Percentiles rank a stretch among this genome's conserved stretches.
Conservation (phyloP, 441 rosid species). For the Gossypium trilobum region DNA sequence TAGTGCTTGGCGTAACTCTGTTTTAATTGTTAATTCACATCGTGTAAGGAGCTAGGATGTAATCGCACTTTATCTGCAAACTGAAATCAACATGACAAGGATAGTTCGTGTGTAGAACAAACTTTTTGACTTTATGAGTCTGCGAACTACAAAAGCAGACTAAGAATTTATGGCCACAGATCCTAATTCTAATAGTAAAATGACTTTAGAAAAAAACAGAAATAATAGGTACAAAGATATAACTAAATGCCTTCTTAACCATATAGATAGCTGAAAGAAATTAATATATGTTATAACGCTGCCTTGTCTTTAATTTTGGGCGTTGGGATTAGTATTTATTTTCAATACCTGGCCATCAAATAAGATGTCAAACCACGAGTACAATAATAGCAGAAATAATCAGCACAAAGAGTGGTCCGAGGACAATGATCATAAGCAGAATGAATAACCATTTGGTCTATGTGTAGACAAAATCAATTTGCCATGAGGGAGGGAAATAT, state of each 20-base stretch:
- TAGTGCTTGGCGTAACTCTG: constrained; percentile 71
- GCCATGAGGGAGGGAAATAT: neutral
- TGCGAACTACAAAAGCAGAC: constrained; percentile 27
- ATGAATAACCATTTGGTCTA: constrained; percentile 97
- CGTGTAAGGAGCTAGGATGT: constrained; percentile 49
- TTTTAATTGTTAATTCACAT: constrained; percentile 44
- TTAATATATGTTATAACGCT: neutral
- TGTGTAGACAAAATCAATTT: constrained; percentile 36
- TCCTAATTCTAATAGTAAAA: neutral
- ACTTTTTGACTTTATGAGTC: constrained; percentile 86
- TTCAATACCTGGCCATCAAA: constrained; percentile 84
- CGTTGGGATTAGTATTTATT: neutral
- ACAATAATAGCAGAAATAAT: constrained; percentile 89
- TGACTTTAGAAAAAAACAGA: neutral
- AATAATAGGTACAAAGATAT: neutral
- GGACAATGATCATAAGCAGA: constrained; percentile 85
- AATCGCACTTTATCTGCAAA: constrained; percentile 89
- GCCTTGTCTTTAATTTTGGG: neutral
- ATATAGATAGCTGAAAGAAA: neutral
- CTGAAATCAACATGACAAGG: constrained; percentile 96
- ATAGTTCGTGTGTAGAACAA: constrained; percentile 86
- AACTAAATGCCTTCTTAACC: neutral
- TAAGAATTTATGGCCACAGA: neutral
- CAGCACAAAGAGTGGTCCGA: constrained; percentile 78
- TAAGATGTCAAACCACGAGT: constrained; percentile 88